These are phyloP conservation scores for Anaeramoeba ignava DNA, from an alignment of 78 protist genomes.

Conservation along the genomic window DNA sequence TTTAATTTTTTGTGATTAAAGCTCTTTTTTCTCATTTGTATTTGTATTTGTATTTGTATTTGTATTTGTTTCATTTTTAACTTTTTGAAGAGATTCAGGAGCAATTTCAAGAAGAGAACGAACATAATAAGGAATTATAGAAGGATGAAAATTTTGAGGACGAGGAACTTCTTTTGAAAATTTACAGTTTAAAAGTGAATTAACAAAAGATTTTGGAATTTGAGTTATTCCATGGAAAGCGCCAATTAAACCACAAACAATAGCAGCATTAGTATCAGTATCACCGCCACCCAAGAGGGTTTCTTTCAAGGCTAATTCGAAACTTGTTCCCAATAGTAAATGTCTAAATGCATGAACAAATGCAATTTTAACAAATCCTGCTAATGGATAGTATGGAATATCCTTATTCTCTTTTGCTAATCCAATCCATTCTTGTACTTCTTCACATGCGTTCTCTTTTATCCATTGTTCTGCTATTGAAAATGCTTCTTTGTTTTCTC, in stretches of 20 bases:
- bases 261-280: neutral
- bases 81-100: neutral
- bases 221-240: neutral
- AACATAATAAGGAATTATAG: neutral
- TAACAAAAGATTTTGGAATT: neutral
- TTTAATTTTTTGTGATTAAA: no score
- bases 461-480: neutral
- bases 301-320: neutral
- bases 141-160: neutral
- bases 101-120: neutral
- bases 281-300: neutral
- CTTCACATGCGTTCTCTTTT: neutral
- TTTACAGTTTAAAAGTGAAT: neutral
- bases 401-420: neutral
- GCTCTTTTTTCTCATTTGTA: no score
- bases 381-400: neutral
- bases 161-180: neutral
- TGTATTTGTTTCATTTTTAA: no score
- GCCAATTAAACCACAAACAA: neutral
- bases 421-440: neutral
- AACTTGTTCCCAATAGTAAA: neutral
- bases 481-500: neutral
- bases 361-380: slow-evolving; percentile 1
- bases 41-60: no score
- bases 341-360: neutral